Percentiles rank a stretch among this genome's conserved stretches.
Evolutionary conservation across 1,284 basidiomycete species (phyloP).

Genomic region (Puccinia triticina): DNA sequence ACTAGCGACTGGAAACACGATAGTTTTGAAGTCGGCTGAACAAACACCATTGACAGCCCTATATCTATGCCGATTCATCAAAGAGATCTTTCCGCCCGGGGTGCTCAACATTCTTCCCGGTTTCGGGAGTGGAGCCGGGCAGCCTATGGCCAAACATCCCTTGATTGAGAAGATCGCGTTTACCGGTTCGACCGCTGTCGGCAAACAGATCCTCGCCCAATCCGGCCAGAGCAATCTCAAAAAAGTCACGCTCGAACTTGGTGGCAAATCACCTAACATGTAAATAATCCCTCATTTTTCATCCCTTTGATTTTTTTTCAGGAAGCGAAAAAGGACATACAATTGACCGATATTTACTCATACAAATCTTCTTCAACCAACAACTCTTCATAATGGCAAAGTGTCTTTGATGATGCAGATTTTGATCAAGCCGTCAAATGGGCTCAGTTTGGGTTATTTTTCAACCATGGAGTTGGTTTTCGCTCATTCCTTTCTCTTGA

Average conservation of each 20-base stretch:
- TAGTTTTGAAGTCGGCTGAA: constrained; percentile 87
- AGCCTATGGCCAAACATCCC: constrained; percentile 74
- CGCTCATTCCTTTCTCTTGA: neutral
- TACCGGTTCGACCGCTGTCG: constrained; percentile 72
- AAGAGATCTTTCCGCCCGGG: constrained; percentile 84
- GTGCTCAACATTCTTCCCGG: constrained; percentile 80
- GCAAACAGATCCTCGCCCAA: constrained; percentile 80
- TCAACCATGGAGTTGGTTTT: constrained; percentile 62
- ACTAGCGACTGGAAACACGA: constrained; percentile 77
- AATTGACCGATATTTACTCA: too few species aligned
- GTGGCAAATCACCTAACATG: constrained; percentile 84
- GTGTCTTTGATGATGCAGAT: constrained; percentile 64
- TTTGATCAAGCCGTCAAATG: constrained; percentile 79
- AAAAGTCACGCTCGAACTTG: constrained; percentile 89
- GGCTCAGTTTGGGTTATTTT: constrained; percentile 76
- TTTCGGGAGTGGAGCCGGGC: constrained; percentile 78
- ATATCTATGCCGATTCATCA: constrained; percentile 59
- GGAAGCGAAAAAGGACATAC: neutral
- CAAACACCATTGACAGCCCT: constrained; percentile 80
- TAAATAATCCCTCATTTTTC: neutral
- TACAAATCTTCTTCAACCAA: too few species aligned
- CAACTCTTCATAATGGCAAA: too few species aligned
- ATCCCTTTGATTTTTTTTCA: neutral
- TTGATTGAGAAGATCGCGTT: constrained; percentile 67
- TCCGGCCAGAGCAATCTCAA: constrained; percentile 84